phyloP scores from a whole-genome alignment of 1,284 basidiomycete species.

The Cryptococcus sp. region DNA sequence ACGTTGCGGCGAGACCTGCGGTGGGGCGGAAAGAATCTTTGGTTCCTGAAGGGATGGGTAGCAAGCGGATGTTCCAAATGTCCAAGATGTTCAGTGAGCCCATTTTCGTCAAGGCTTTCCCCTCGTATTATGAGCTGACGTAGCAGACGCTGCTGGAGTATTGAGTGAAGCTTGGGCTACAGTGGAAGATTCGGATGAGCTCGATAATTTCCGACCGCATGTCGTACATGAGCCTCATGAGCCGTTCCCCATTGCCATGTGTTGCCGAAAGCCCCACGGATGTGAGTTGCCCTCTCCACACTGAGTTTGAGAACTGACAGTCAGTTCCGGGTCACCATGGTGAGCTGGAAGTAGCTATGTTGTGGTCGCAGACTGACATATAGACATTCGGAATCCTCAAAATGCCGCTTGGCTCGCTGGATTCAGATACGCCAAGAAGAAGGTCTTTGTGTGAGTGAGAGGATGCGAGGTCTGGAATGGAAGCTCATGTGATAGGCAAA shows the following conservation, averaged over 20 bases:
- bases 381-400: constrained; percentile 60
- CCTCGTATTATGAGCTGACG: background rate
- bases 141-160: constrained; percentile 45
- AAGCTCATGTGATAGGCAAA: constrained; percentile 51
- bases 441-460: constrained; percentile 73
- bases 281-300: constrained; percentile 35
- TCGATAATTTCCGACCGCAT: constrained; percentile 53
- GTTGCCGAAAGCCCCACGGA: constrained; percentile 64
- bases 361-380: background rate
- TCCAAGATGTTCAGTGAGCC: constrained; percentile 45
- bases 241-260: constrained; percentile 67
- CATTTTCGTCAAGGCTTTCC: background rate
- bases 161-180: constrained; percentile 49
- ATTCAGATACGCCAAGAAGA: constrained; percentile 60
- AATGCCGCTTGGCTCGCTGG: constrained; percentile 71
- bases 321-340: constrained; percentile 43
- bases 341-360: constrained; percentile 1
- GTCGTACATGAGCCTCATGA: constrained; percentile 56
- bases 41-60: constrained; percentile 32
- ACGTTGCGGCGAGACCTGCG: background rate
- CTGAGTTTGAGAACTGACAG: background rate
- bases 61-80: constrained; percentile 42
- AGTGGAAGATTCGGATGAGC: constrained; percentile 49
- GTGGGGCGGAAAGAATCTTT: constrained; percentile 12
- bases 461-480: constrained; percentile 19